Base-by-base conservation (phyloP, 2,329 filamentous ascomycete species). In the Trichoderma endophyticum region DNA sequence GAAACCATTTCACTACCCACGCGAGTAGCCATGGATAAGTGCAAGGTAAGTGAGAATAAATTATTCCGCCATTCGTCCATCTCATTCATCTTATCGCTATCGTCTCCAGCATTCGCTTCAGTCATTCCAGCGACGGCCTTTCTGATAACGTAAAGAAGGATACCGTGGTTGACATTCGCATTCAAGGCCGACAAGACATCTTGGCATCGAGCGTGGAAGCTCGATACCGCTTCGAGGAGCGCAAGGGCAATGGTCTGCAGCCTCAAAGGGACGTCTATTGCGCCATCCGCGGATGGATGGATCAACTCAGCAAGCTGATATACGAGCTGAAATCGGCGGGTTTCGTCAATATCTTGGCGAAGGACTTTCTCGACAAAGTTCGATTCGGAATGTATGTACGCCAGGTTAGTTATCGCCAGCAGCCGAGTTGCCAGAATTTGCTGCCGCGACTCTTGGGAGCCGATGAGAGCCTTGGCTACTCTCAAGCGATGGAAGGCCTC, bases 161-260 rank as follows among this genome's bases (percentile, higher is more conserved):
- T 92, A 15, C 96, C 97, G 77, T 99, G 97, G 77, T 97, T 98
- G 48, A 98, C 95, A 76, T 95, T 97, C 69, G 97, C 93, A 77
- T 94, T 97, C 56, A 99, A 85, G n/a, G 96, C 94, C 56, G 93
- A 91, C 74, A 94, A 91, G 28, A 99, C 92, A 79, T 99, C 96
- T 39, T 90, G 85, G 34, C 91, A 89, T 78, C 94, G 95, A 71
- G 87, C 84, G 77, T 92, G 91, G 79, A 93, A 93, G 78, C 90
- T 92, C 7, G 93, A 90, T 71, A 99, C 86, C n/a, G 93, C 93
- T 79, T 98, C 94, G 65, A 99, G 85, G 1, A 95, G 88, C 66
- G 90, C 88, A 67, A 99, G 85, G 8, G 94, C 93, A 73, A 95
- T 90, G 2, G 93, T 93, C 80, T 98, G 95, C 26, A 97, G 84